Base-by-base conservation (phyloP, 805 yeast genomes). In the Starmerella vaccinii region DNA sequence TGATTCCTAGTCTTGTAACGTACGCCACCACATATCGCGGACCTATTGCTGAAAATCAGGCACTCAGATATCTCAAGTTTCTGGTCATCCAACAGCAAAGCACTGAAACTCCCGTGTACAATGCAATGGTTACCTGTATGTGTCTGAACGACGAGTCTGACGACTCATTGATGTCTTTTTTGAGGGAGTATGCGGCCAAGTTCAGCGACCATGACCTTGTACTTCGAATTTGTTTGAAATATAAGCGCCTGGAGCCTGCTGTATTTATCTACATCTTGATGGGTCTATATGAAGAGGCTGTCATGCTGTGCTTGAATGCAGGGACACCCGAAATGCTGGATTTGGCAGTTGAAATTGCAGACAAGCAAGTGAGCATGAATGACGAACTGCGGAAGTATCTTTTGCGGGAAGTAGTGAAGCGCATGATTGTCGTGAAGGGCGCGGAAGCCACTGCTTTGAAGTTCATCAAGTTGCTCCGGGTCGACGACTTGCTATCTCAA, bases 401-500 rank as follows among this genome's bases (percentile, higher is more conserved):
- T 37, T 86, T 96, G 95, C 60, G 82, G 29, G 73, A 75, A 56
- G 81, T 87, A 49, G 74, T 85, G 1, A 66, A 69, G 39, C 67
- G 74, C 29, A 55, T 61, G 3, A 68, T 66, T 30, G 47, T 47
- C 21, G 48, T 48, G 9, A 60, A 63, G 26, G 71, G 66, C 18
- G 56, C 68, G 16, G 54, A 59, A 21, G 57, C 60, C 29, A 21
- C 45, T 8, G 69, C 69, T 5, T 27, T 59, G 35, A 42, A 44
- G 37, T 53, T 61, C 24, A 47, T 56, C 9, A 56, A 51, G 15
- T 41, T 53, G 8, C 62, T 71, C 29, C 75, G 81, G 3, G 80
- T 92, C 40, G 88, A 84, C 55, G 97, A 92, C 60, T 62, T 92
- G 37, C 67, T 92, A 46, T 94, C 94, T 1, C 68, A 86, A 29